Evolutionary conservation across 1,284 basidiomycete species (phyloP).

Genomic region (Inonotus obliquus): DNA sequence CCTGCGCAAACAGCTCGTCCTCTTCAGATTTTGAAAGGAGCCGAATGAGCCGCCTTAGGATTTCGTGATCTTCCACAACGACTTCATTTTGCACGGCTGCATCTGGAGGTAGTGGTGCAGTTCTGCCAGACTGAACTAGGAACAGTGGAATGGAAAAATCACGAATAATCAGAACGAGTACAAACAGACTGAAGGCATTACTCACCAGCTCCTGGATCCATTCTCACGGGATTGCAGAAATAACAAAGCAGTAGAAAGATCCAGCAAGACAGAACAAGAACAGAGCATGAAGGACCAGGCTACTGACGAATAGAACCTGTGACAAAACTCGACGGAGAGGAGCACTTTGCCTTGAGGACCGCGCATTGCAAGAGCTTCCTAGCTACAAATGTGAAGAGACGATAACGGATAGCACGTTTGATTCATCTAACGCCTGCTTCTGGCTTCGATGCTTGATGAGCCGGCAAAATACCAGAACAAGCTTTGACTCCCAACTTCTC

Average conservation of each 20-base stretch:
- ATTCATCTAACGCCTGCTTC: neutral
- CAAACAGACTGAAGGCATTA: neutral
- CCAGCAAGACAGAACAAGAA: neutral
- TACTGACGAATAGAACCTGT: neutral
- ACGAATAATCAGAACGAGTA: neutral
- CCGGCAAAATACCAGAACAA: neutral
- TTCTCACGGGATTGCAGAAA: neutral
- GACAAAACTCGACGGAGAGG: neutral
- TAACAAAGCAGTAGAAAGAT: neutral
- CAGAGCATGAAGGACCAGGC: neutral
- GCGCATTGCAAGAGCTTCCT: neutral
- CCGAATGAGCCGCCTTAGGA: neutral
- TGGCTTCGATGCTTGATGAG: neutral
- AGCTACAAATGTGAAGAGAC: neutral
- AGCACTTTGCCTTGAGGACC: slow-evolving; percentile 3
- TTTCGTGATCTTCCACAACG: neutral
- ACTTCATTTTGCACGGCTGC: neutral
- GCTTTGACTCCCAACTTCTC: neutral
- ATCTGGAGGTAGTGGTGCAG: neutral
- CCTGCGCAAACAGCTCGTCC: slow-evolving; percentile 1
- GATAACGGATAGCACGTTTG: neutral
- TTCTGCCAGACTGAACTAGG: neutral
- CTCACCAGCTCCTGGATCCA: neutral
- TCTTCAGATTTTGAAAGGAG: slow-evolving; percentile 1
- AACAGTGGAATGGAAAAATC: neutral